Evolutionary conservation across 208 protist genomes (phyloP).

Genomic region (Sergeia podlipaevii): DNA sequence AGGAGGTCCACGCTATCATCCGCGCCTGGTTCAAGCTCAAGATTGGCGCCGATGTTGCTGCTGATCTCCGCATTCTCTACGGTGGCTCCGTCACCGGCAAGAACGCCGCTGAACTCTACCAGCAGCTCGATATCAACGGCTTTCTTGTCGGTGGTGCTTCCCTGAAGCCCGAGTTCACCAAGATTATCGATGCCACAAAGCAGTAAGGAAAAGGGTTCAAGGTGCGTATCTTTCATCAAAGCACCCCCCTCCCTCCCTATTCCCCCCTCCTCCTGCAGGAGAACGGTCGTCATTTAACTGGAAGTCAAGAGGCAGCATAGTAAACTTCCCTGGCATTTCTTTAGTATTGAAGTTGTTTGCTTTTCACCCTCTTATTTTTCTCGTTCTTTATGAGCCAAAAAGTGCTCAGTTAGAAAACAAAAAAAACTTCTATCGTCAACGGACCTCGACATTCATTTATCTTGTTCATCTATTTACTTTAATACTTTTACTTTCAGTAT

Average conservation of each 20-base stretch:
- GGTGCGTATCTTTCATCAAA: background rate
- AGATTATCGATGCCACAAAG: constrained; percentile 92
- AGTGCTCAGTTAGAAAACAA: too few species aligned
- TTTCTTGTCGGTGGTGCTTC: constrained; percentile 99
- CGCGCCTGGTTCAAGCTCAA: constrained; percentile 88
- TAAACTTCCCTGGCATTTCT: too few species aligned
- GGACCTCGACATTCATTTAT: too few species aligned
- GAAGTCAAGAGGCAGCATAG: too few species aligned
- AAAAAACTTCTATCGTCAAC: too few species aligned
- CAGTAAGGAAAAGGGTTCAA: constrained; percentile 1
- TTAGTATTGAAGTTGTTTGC: too few species aligned
- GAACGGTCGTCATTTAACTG: too few species aligned
- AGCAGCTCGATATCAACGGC: constrained; percentile 96
- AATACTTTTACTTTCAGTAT: background rate
- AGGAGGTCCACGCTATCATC: constrained; percentile 91
- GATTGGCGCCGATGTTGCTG: constrained; percentile 88
- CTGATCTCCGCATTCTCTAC: constrained; percentile 95
- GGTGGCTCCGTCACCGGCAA: constrained; percentile 94
- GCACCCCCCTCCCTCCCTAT: too few species aligned
- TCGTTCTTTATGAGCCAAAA: too few species aligned
- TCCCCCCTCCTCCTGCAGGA: too few species aligned
- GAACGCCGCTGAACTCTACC: constrained; percentile 91
- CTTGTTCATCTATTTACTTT: too few species aligned
- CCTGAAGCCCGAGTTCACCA: constrained; percentile 94
- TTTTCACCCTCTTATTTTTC: too few species aligned